Evolutionary conservation across 2,329 filamentous ascomycete species (phyloP).

Genomic region (Diaporthe sp.): DNA sequence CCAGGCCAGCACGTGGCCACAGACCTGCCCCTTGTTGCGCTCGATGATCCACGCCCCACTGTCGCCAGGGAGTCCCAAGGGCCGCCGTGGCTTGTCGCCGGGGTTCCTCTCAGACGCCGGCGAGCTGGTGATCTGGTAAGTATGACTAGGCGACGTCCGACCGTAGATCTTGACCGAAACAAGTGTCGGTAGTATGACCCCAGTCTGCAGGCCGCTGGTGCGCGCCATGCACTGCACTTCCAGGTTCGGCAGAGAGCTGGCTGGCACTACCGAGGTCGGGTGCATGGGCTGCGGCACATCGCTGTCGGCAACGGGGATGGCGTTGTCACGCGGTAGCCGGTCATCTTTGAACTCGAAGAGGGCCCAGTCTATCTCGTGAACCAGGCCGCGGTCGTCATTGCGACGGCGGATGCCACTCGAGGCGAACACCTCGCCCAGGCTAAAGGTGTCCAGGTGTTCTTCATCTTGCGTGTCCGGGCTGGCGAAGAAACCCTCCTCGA

Average conservation of each 20-base stretch:
- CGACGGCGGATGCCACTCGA: slow-evolving; percentile 89
- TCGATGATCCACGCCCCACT: slow-evolving; percentile 94
- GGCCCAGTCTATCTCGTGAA: slow-evolving; percentile 97
- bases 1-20: slow-evolving; percentile 92
- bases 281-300: slow-evolving; percentile 53
- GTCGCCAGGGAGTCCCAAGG: slow-evolving; percentile 82
- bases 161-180: slow-evolving; percentile 89
- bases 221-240: slow-evolving; percentile 90
- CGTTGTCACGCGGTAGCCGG: slow-evolving; percentile 77
- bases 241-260: slow-evolving; percentile 74
- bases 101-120: slow-evolving; percentile 36
- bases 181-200: slow-evolving; percentile 81
- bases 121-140: slow-evolving; percentile 66
- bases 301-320: slow-evolving; percentile 60
- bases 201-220: slow-evolving; percentile 84
- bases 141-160: slow-evolving; percentile 81
- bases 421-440: slow-evolving; percentile 86
- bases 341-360: slow-evolving; percentile 82
- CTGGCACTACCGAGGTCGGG: slow-evolving; percentile 69
- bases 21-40: slow-evolving; percentile 80
- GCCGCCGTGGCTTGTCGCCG: slow-evolving; percentile 38
- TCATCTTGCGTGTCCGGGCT: slow-evolving; percentile 76
- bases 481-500: slow-evolving; percentile 85
- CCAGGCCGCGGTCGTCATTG: slow-evolving; percentile 72
- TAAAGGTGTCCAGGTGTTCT: slow-evolving; percentile 85